Percentiles rank a stretch among this genome's conserved stretches.
These are phyloP conservation scores for Aureobasidium vineae DNA, from an alignment of 2,329 filamentous ascomycete species.

Conservation along the genomic window DNA sequence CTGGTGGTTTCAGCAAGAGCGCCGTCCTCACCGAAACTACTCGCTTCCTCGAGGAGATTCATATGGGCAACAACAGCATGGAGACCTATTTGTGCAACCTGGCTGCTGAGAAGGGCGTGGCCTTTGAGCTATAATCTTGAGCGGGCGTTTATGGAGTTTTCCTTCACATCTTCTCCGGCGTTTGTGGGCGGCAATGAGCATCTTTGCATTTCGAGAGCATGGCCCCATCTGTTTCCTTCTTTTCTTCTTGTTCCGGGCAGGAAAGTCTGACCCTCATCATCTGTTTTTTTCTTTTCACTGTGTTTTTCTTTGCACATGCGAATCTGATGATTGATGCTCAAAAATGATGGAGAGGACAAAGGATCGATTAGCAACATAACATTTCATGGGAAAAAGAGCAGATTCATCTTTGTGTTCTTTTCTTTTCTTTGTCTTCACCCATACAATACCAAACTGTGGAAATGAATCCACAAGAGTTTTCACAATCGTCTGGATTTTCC, in stretches of 20 bases:
- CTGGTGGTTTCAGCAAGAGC: slow-evolving; percentile 79
- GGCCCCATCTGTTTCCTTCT: background rate
- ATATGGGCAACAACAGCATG: slow-evolving; percentile 60
- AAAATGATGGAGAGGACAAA: background rate
- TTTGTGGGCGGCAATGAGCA: background rate
- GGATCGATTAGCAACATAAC: background rate
- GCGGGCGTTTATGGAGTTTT: slow-evolving; percentile 17
- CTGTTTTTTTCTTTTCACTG: background rate
- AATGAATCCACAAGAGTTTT: background rate
- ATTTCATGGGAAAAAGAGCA: background rate
- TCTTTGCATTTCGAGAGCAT: background rate
- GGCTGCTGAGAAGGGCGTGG: slow-evolving; percentile 9
- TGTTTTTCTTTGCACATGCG: slow-evolving; percentile 4
- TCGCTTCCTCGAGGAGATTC: slow-evolving; percentile 72
- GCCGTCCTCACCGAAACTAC: slow-evolving; percentile 72
- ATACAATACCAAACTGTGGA: background rate
- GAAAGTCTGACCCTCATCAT: background rate
- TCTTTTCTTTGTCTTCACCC: background rate
- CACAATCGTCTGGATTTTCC: background rate
- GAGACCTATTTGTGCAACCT: slow-evolving; percentile 11
- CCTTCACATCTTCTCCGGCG: background rate
- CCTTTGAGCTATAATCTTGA: slow-evolving; percentile 14
- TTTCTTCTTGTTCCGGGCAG: background rate
- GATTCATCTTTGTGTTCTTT: background rate
- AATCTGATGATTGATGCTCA: slow-evolving; percentile 22